phyloP scores from a whole-genome alignment of 2,329 filamentous ascomycete species.

The Thielaviopsis ethacetica region DNA sequence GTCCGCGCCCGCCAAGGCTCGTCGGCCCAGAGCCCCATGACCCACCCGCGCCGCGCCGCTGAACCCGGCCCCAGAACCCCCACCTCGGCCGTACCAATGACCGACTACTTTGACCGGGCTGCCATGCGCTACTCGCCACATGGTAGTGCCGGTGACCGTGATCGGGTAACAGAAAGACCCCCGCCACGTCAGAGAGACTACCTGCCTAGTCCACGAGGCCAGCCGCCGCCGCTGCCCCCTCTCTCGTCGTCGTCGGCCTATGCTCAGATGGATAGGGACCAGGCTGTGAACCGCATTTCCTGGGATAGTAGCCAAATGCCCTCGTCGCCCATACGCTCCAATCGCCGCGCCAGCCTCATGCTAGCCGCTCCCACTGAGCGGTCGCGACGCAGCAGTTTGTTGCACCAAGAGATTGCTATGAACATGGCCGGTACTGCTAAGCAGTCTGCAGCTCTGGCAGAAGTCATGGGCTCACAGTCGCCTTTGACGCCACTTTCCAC shows the following conservation, averaged over 20 bases:
- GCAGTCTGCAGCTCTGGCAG: not conserved
- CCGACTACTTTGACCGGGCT: not conserved
- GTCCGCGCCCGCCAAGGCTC: not conserved
- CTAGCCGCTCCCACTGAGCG: not conserved
- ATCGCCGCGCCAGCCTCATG: not conserved
- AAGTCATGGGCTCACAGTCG: not conserved
- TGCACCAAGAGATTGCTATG: not conserved
- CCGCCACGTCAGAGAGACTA: not conserved
- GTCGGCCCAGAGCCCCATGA: not conserved
- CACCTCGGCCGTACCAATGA: not conserved
- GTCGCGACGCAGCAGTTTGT: conserved; percentile 1
- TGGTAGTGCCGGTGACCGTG: not conserved
- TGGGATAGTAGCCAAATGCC: conserved; percentile 1
- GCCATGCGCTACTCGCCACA: not conserved
- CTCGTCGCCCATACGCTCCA: not conserved
- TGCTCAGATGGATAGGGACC: conserved; percentile 2
- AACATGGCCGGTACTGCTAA: not conserved
- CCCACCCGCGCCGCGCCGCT: not conserved
- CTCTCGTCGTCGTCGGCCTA: not conserved
- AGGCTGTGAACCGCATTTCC: not conserved
- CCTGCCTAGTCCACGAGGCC: not conserved
- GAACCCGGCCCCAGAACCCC: not conserved
- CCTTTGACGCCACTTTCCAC: not conserved
- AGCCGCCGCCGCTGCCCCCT: not conserved
- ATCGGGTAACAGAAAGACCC: not conserved